These are phyloP conservation scores for Mollisiaceae sp. DNA, from an alignment of 2,329 filamentous ascomycete genomes.

Conservation along the genomic window DNA sequence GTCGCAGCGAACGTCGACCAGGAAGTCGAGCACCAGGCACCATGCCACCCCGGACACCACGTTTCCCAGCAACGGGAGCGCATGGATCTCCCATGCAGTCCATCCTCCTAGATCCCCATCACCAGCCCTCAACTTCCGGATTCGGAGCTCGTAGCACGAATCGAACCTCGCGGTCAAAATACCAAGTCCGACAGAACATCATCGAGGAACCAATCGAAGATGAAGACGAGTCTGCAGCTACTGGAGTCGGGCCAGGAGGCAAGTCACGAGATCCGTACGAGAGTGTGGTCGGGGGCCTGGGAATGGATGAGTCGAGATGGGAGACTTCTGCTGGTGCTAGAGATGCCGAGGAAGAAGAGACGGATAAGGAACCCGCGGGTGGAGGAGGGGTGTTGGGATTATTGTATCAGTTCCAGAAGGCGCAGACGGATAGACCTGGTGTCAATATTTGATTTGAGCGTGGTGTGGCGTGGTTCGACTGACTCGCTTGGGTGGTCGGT, in stretches of 20 bases:
- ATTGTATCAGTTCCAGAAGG: slow-evolving; percentile 70
- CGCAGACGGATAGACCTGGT: slow-evolving; percentile 54
- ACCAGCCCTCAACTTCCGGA: slow-evolving; percentile 65
- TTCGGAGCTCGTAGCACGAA: slow-evolving; percentile 53
- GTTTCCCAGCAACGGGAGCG: slow-evolving; percentile 47
- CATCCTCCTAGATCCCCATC: slow-evolving; percentile 75
- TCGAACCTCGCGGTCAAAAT: slow-evolving; percentile 50
- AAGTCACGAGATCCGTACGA: slow-evolving; percentile 37
- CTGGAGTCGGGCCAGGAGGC: slow-evolving; percentile 25
- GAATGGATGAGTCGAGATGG: slow-evolving; percentile 50
- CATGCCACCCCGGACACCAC: slow-evolving; percentile 47
- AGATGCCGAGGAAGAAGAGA: slow-evolving; percentile 51
- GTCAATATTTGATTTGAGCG: slow-evolving; percentile 42
- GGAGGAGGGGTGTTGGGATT: slow-evolving; percentile 67
- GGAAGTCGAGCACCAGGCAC: slow-evolving; percentile 48
- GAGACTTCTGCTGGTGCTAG: slow-evolving; percentile 45
- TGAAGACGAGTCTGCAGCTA: slow-evolving; percentile 39
- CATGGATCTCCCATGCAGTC: slow-evolving; percentile 66
- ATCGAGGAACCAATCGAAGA: slow-evolving; percentile 62
- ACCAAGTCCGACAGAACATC: slow-evolving; percentile 55
- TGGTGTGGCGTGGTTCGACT: neutral
- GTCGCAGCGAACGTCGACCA: slow-evolving; percentile 50
- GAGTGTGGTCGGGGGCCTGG: slow-evolving; percentile 34
- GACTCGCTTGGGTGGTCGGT: neutral
- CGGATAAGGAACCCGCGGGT: slow-evolving; percentile 51